Percentiles rank a stretch among this genome's conserved stretches.
Evolutionary conservation across 768 basidiomycete species (phyloP).

Genomic region (Termitomyces sp.): DNA sequence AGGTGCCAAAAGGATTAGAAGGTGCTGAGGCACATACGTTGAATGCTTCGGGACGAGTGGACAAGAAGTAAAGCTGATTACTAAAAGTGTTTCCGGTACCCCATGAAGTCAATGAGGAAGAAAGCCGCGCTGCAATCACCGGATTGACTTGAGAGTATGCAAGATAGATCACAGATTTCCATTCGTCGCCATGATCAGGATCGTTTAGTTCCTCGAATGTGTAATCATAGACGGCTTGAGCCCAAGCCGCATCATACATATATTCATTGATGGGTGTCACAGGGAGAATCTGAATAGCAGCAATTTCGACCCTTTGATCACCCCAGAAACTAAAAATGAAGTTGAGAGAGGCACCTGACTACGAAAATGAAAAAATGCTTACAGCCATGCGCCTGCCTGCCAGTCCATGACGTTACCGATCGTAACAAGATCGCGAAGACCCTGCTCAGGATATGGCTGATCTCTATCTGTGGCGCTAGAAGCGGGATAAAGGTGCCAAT

Average conservation of each 20-base stretch:
- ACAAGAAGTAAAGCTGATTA: constrained; percentile 25
- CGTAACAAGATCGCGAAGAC: constrained; percentile 23
- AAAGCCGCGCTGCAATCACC: constrained; percentile 20
- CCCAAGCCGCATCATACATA: constrained; percentile 26
- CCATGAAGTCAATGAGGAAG: constrained; percentile 25
- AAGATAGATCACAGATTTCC: constrained; percentile 28
- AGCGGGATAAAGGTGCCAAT: constrained; percentile 30
- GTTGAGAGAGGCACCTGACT: constrained; percentile 1
- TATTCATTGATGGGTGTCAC: constrained; percentile 29
- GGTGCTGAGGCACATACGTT: constrained; percentile 21
- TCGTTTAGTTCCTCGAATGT: constrained; percentile 21
- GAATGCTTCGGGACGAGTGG: constrained; percentile 23
- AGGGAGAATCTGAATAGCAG: constrained; percentile 28
- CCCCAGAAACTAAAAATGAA: constrained; percentile 24
- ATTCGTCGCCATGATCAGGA: constrained; percentile 22
- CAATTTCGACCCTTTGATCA: constrained; percentile 23
- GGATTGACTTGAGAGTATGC: constrained; percentile 25
- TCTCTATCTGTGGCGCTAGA: constrained; percentile 23
- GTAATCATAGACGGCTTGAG: constrained; percentile 22
- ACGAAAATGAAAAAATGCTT: constrained; percentile 7
- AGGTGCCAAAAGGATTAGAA: constrained; percentile 24
- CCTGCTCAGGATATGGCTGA: constrained; percentile 27
- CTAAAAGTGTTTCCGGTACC: constrained; percentile 26
- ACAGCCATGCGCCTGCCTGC: constrained; percentile 30
- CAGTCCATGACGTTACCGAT: constrained; percentile 31